Evolutionary conservation across 129 eudicot species (phyloP).

Genomic region (Oenanthe sinensis): DNA sequence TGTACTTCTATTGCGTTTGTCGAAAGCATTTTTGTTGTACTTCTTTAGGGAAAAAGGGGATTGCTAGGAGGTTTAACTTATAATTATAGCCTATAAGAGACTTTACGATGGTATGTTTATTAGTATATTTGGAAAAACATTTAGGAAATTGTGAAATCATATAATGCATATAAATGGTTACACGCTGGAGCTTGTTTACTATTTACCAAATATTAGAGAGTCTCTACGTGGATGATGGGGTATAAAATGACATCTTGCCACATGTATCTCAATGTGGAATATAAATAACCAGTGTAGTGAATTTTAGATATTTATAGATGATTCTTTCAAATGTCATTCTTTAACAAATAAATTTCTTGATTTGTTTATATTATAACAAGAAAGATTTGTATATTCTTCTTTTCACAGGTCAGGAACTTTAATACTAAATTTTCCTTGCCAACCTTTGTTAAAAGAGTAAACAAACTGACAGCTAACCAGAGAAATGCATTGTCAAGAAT

Average conservation of each 20-base stretch:
- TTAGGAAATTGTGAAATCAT: background rate
- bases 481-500: conserved; percentile 24
- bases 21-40: too few relatives aligned
- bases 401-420: conserved; percentile 35
- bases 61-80: background rate
- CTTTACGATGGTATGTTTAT: background rate
- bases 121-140: background rate
- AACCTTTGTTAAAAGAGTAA: conserved; percentile 38
- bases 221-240: background rate
- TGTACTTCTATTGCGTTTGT: too few relatives aligned
- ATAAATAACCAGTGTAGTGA: background rate
- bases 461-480: conserved; percentile 30
- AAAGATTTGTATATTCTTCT: background rate
- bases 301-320: background rate
- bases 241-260: too few relatives aligned
- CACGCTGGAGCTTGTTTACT: background rate
- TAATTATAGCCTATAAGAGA: too few relatives aligned
- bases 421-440: conserved; percentile 45
- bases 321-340: background rate
- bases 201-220: background rate
- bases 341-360: background rate
- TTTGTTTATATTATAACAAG: background rate
- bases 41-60: background rate
- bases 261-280: background rate
- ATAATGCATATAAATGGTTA: background rate